Evolutionary conservation across 306 rosid species (phyloP), one percentile per base, ranked within the genome.

Genomic region (Quercus aquifolioides): DNA sequence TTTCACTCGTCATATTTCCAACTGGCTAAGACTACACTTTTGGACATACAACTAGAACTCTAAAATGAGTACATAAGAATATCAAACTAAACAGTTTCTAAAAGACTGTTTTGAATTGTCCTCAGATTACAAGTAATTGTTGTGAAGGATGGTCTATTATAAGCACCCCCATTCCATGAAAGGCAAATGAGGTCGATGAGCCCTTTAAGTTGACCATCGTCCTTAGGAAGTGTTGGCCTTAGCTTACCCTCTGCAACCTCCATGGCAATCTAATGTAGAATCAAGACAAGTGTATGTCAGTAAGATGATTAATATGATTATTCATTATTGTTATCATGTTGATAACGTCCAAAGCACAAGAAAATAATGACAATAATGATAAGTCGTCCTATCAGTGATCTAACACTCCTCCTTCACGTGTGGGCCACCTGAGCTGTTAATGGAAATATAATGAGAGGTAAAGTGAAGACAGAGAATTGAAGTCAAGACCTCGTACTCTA

Each of bases 221-320:
- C 75, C 18, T 80, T 35, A 5, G 92, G 80, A 80, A 89, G 84
- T 79, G 73, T 57, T n/a, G 96, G 97, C 83, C 98, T 78, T 69
- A 89, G 58, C 33, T 88, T 87, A 1, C 81, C 84, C 75, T 89
- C 97, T 54, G 80, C 94, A 43, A 92, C 98, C 77, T 91, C 92
- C 93, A 86, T 86, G 0, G 97, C 97, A 78, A 92, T 91, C 97
- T 92, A 76, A 41, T 52, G 11, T 35, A 43, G 4, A 69, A 17
- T 15, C 3, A 31, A 11, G 64, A 58, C 13, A 58, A 12, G 10
- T 46, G 4, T 46, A 46, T 46, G 52, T 46, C 11, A 10, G 3
- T 46, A 46, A 46, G 11, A 46, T 12, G 52, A 46, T 46, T 11
- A 46, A 46, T 46, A 9, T 46, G 52, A 46, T 46, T 46, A 46